Conservation (phyloP, 345 rosid species). For the Luvunga scandens region DNA sequence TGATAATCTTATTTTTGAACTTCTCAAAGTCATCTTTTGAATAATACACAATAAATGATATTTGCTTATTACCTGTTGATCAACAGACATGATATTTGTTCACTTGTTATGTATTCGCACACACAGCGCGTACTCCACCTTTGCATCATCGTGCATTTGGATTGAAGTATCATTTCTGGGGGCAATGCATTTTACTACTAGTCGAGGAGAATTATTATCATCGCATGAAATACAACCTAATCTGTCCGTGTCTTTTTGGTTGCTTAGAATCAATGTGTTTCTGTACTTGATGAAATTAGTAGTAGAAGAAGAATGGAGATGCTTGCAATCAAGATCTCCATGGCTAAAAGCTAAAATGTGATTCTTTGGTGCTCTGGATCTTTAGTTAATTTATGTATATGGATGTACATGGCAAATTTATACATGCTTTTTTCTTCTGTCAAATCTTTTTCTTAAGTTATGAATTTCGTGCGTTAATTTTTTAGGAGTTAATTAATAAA, state of each 20-base stretch:
- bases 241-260: background rate
- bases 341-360: background rate
- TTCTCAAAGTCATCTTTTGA: constrained; percentile 7
- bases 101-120: constrained; percentile 1
- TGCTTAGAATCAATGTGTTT: background rate
- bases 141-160: background rate
- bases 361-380: background rate
- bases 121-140: background rate
- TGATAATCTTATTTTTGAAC: background rate
- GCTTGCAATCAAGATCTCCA: background rate
- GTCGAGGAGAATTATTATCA: background rate
- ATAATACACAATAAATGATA: constrained; percentile 7
- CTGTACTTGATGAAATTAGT: background rate
- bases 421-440: too few species aligned
- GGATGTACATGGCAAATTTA: background rate
- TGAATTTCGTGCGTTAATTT: background rate
- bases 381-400: too few species aligned
- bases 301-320: background rate
- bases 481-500: background rate
- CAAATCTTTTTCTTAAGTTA: too few species aligned
- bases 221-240: background rate
- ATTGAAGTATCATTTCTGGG: background rate
- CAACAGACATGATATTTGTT: background rate
- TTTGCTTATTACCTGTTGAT: background rate
- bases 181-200: background rate